Base-by-base conservation (phyloP, 805 yeast genomes). In the Candida nemodendra region DNA sequence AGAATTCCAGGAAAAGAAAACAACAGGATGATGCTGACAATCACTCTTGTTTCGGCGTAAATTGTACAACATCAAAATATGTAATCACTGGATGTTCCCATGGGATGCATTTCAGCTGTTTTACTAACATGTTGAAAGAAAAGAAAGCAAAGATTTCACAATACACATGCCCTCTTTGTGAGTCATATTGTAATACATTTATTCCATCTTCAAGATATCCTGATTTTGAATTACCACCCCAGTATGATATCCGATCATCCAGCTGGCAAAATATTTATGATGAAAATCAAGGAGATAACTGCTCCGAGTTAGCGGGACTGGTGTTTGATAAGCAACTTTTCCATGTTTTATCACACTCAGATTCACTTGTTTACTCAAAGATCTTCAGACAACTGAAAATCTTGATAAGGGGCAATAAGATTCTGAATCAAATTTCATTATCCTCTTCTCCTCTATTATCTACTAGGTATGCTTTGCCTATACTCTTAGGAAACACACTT, bases 151-250 rank as follows among this genome's bases (percentile, higher is more conserved):
- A 35, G 3, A 36, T 43, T 12, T 27, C 45, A 9, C 41, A 62
- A 27, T 65, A 62, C 37, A 59, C 66, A 2, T 76, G 81, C 51
- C 80, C 81, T 2, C 60, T 76, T 27, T 76, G 81, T 49, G 71
- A 69, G 44, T 63, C 68, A 13, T 54, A 64, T 18, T 69, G 66
- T 44, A 72, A 71, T 48, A 39, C 61, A 3, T 71, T 73, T 40
- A 52, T 75, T 29, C 79, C 81, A 2, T 61, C 69, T 3, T 70
- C 65, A 34, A 47, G 49, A 48, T 27, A 61, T 56, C 42, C 55
- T 24, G 42, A 47, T 13, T 36, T 59, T 32, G 49, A 48, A 23
- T 34, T 59, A 47, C 39, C 57, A 43, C 33, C 57, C 35, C 32
- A 39, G 7, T 39, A 41, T 39, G 35, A 36, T 14, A 27, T 48